A percentile compares a stretch with the other conserved stretches of the same genome.
phyloP scores from a whole-genome alignment of 768 basidiomycete species.

The Phylloporus rhodoxanthus region DNA sequence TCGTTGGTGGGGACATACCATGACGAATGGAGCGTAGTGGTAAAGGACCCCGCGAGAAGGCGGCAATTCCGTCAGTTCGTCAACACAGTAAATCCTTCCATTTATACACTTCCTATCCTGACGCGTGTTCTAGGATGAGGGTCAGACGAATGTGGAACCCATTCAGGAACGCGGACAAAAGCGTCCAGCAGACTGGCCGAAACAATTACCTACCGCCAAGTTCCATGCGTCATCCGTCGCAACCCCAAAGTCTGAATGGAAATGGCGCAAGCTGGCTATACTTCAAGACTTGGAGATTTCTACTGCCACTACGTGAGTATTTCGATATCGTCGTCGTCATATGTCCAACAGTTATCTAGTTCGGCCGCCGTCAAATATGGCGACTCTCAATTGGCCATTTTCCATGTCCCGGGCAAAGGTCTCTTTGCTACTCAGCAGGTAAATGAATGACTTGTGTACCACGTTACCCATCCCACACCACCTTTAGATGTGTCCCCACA shows the following conservation, averaged over 20 bases:
- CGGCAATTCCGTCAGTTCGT: conserved; percentile 58
- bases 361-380: conserved; percentile 55
- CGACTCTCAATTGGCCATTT: conserved; percentile 64
- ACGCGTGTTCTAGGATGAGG: neutral
- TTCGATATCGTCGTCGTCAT: neutral
- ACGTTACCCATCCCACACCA: neutral
- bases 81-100: conserved; percentile 42
- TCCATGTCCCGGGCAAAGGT: conserved; percentile 51
- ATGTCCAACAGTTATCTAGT: conserved; percentile 12
- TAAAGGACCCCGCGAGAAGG: conserved; percentile 45
- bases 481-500: conserved; percentile 41
- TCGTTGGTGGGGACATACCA: conserved; percentile 58
- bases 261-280: conserved; percentile 47
- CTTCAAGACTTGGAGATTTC: conserved; percentile 45
- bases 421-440: conserved; percentile 69
- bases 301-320: conserved; percentile 42
- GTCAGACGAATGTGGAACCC: conserved; percentile 33
- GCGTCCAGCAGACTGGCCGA: conserved; percentile 66
- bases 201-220: conserved; percentile 45
- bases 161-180: conserved; percentile 57
- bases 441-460: conserved; percentile 9
- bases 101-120: neutral
- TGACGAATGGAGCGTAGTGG: conserved; percentile 56
- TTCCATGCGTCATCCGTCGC: conserved; percentile 35
- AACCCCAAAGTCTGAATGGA: conserved; percentile 48